These are phyloP conservation scores for Phyllosticta citrichinensis DNA, from an alignment of 2,329 filamentous ascomycete species.

Conservation along the genomic window DNA sequence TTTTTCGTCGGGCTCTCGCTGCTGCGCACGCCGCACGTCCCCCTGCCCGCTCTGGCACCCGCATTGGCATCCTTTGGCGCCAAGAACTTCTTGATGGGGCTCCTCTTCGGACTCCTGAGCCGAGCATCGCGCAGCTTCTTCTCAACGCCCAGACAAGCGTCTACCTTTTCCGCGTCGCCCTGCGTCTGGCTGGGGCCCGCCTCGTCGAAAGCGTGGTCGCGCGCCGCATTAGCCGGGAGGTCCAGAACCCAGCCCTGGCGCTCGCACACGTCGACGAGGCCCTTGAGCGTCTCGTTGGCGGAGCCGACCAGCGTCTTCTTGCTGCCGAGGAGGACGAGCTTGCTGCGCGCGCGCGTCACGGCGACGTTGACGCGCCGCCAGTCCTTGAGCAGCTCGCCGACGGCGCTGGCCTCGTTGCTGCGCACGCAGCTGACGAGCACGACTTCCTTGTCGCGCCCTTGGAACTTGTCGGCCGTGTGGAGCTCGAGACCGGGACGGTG, in stretches of 20 bases:
- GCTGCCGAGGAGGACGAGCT: constrained; percentile 81
- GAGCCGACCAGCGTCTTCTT: constrained; percentile 54
- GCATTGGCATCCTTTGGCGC: constrained; percentile 10
- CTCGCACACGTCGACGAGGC: constrained; percentile 70
- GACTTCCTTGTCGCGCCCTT: constrained; percentile 91
- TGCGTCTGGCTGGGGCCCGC: constrained; percentile 26
- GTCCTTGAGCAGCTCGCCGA: constrained; percentile 87
- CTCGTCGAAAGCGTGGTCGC: constrained; percentile 59
- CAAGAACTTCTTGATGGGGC: constrained; percentile 10
- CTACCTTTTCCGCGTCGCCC: constrained; percentile 28
- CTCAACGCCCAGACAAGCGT: no score
- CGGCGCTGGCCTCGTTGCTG: constrained; percentile 68
- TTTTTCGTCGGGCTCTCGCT: constrained; percentile 13
- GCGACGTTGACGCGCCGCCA: constrained; percentile 93
- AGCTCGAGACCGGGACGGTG: constrained; percentile 61
- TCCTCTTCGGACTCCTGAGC: neutral
- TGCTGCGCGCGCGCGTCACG: constrained; percentile 84
- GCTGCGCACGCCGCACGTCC: neutral
- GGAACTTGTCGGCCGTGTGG: constrained; percentile 94
- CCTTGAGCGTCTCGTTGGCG: constrained; percentile 61
- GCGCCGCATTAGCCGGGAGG: constrained; percentile 52
- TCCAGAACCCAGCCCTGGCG: constrained; percentile 70
- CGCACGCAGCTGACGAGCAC: constrained; percentile 80
- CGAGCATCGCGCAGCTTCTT: constrained; percentile 11
- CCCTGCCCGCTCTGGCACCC: constrained; percentile 10